These are phyloP conservation scores for Torulaspora franciscae DNA, from an alignment of 805 yeast genomes.

Conservation along the genomic window DNA sequence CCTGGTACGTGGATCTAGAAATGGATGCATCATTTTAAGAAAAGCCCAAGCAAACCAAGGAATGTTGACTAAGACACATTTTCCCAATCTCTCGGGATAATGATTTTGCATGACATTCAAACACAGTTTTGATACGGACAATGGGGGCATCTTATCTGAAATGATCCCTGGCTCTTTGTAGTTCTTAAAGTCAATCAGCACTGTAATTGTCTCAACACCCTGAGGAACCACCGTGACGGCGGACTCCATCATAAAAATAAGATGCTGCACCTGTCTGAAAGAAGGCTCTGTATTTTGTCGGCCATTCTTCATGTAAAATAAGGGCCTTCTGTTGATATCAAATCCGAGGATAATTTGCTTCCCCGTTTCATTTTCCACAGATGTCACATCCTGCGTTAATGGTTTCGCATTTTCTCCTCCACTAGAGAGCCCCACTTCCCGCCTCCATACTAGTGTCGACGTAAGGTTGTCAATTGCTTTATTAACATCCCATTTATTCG, in stretches of 20 bases:
- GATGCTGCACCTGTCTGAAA: conserved; percentile 49
- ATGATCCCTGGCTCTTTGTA: conserved; percentile 35
- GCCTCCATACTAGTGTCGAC: conserved; percentile 50
- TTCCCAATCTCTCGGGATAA: conserved; percentile 55
- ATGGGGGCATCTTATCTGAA: conserved; percentile 45
- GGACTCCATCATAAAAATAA: conserved; percentile 53
- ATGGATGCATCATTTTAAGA: conserved; percentile 52
- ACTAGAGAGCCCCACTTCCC: conserved; percentile 44
- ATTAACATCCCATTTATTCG: conserved; percentile 46
- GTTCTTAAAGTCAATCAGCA: conserved; percentile 52
- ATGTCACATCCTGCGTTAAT: conserved; percentile 41
- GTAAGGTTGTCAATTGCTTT: conserved; percentile 43
- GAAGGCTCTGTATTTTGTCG: conserved; percentile 52
- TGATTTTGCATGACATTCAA: conserved; percentile 50
- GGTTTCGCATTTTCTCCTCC: conserved; percentile 36
- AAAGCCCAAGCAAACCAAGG: conserved; percentile 56
- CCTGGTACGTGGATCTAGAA: conserved; percentile 54
- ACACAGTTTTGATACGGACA: conserved; percentile 47
- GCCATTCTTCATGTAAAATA: conserved; percentile 49
- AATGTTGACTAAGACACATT: conserved; percentile 50
- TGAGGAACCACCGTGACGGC: conserved; percentile 53
- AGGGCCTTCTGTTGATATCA: conserved; percentile 50
- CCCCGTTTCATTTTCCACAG: conserved; percentile 49
- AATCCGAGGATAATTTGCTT: conserved; percentile 51
- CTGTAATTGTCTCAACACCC: conserved; percentile 52